These are phyloP conservation scores for Cladosporium velox DNA, from an alignment of 2,329 filamentous ascomycete species.

Conservation along the genomic window DNA sequence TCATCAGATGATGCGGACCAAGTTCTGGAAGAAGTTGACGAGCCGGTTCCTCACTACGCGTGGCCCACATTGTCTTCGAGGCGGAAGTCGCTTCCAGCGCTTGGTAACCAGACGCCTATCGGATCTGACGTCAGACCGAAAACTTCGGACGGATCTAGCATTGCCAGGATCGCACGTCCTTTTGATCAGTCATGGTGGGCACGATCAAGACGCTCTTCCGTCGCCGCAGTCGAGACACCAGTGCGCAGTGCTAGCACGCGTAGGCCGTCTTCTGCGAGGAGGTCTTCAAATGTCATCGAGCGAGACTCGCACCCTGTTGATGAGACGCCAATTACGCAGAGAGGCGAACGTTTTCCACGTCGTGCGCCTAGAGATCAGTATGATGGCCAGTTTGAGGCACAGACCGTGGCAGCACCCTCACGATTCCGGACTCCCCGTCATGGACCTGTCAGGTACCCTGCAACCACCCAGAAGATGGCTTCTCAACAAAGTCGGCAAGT, in stretches of 20 bases:
- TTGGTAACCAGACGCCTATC: conserved; percentile 25
- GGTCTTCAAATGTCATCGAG: no score
- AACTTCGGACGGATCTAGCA: conserved; percentile 36
- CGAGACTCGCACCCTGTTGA: neutral
- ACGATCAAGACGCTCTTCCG: conserved; percentile 22
- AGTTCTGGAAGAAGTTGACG: conserved; percentile 19
- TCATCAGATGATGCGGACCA: neutral
- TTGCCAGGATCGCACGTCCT: conserved; percentile 27
- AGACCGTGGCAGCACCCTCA: conserved; percentile 22
- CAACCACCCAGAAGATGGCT: neutral
- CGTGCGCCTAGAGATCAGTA: conserved; percentile 23
- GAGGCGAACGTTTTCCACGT: conserved; percentile 25
- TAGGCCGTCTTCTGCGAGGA: neutral
- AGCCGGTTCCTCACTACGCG: conserved; percentile 34
- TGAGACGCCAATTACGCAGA: neutral
- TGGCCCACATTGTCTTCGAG: conserved; percentile 35
- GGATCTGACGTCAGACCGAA: conserved; percentile 27
- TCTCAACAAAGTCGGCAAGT: conserved; percentile 1
- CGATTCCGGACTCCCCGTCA: conserved; percentile 23
- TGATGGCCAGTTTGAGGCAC: conserved; percentile 13
- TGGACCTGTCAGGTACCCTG: neutral
- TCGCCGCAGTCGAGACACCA: neutral
- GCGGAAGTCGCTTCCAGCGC: conserved; percentile 37
- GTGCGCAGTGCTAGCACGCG: neutral
- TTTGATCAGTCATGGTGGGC: conserved; percentile 28